Evolutionary conservation across 176 grass and related monocot species (phyloP).

Genomic region (Carex littledalei): DNA sequence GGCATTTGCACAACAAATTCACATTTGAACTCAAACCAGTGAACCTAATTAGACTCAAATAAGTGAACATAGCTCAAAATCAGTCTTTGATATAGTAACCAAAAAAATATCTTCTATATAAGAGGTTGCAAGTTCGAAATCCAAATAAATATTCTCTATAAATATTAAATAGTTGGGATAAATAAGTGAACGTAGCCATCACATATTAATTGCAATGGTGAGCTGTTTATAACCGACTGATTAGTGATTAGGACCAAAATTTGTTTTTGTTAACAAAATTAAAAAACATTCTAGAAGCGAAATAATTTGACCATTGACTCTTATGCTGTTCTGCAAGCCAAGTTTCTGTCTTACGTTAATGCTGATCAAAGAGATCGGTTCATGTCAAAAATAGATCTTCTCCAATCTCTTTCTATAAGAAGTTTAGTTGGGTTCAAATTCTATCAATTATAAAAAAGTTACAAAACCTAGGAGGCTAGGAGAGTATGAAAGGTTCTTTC

Average conservation of each 20-base stretch:
- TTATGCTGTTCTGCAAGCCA: background rate
- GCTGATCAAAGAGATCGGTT: background rate
- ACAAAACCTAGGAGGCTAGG: background rate
- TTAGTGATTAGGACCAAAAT: background rate
- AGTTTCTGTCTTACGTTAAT: background rate
- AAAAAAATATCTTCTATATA: no score
- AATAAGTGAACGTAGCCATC: background rate
- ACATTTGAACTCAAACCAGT: background rate
- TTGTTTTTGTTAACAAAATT: background rate
- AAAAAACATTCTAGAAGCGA: background rate
- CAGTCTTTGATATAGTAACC: no score
- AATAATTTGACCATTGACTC: background rate
- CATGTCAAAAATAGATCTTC: background rate
- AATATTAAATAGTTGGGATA: background rate
- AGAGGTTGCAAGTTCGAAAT: no score
- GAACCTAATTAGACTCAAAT: background rate
- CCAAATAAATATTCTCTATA: no score
- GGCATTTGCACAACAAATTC: background rate
- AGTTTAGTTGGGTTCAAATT: background rate
- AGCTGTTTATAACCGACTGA: background rate
- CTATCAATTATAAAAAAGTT: background rate
- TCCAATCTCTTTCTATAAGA: slow-evolving; percentile 2
- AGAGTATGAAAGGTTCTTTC: background rate
- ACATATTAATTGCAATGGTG: background rate
- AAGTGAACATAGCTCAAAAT: background rate